Percentiles rank a stretch among this genome's conserved stretches.
Conservation (phyloP, 2,329 filamentous ascomycete genomes). For the Microsporum ferrugineum region DNA sequence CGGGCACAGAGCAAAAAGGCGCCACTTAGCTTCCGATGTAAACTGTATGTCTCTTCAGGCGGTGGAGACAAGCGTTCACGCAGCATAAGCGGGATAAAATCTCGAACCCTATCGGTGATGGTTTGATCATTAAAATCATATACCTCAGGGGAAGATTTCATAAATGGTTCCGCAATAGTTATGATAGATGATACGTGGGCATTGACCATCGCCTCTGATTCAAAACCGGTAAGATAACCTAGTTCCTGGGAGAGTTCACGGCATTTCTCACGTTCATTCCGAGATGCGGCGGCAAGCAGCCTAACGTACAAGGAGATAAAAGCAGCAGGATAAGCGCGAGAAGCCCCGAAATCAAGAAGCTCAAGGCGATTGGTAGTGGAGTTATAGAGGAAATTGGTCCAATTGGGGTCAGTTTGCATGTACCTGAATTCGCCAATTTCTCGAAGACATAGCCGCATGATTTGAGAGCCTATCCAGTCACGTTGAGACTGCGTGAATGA, state of each 20-base stretch:
- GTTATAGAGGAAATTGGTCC: conserved; percentile 98
- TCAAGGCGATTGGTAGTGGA: conserved; percentile 59
- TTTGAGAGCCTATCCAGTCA: conserved; percentile 93
- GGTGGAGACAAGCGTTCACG: conserved; percentile 78
- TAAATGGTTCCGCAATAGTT: conserved; percentile 86
- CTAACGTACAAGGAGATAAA: conserved; percentile 74
- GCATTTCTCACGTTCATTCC: conserved; percentile 53
- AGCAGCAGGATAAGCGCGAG: conserved; percentile 65
- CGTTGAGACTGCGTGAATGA: conserved; percentile 69
- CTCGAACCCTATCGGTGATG: conserved; percentile 85
- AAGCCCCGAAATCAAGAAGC: conserved; percentile 90
- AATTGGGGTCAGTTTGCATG: conserved; percentile 99
- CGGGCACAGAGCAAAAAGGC: conserved; percentile 86
- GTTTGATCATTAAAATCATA: conserved; percentile 94
- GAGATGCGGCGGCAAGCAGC: conserved; percentile 68
- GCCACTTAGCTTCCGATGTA: conserved; percentile 90
- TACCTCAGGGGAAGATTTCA: conserved; percentile 59
- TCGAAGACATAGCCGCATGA: conserved; percentile 78
- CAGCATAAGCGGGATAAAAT: conserved; percentile 85
- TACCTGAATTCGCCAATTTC: conserved; percentile 92
- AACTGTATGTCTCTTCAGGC: conserved; percentile 91
- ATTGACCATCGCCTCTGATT: conserved; percentile 74
- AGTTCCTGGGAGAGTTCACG: conserved; percentile 60
- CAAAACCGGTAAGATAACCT: conserved; percentile 85
- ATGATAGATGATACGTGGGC: conserved; percentile 82